Evolutionary conservation across 1,284 basidiomycete genomes (phyloP).

Genomic region (Leccinum angustisporum): DNA sequence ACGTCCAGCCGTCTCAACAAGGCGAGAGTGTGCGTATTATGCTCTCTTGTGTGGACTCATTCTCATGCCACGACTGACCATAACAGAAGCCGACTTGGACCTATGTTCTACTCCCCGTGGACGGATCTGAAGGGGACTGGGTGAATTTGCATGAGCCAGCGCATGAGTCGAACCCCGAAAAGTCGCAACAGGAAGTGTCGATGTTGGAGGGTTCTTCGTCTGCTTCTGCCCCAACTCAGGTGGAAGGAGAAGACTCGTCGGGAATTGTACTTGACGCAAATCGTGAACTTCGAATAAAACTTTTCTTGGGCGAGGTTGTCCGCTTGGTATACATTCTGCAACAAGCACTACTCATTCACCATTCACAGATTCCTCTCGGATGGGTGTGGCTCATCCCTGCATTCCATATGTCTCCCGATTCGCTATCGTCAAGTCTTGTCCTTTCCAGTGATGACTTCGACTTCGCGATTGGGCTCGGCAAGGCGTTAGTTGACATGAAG

Average conservation of each 20-base stretch:
- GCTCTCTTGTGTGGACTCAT: neutral
- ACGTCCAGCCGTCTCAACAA: conserved; percentile 9
- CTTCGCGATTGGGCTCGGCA: conserved; percentile 73
- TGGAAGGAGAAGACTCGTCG: conserved; percentile 10
- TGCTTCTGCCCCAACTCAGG: neutral
- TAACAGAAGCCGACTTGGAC: conserved; percentile 44
- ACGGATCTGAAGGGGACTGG: conserved; percentile 39
- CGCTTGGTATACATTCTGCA: neutral
- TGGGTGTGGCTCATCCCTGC: conserved; percentile 85
- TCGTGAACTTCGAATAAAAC: conserved; percentile 75
- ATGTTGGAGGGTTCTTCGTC: conserved; percentile 7
- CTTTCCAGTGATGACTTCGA: conserved; percentile 66
- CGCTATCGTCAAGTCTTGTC: conserved; percentile 30
- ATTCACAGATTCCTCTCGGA: conserved; percentile 65
- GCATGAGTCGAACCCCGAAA: conserved; percentile 19
- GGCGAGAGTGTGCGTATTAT: conserved; percentile 21
- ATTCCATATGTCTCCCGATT: conserved; percentile 60
- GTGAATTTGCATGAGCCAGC: conserved; percentile 41
- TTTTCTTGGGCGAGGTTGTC: conserved; percentile 70
- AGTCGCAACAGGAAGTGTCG: conserved; percentile 2
- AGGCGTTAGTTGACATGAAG: conserved; percentile 62
- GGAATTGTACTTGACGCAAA: conserved; percentile 66
- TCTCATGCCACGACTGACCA: conserved; percentile 1
- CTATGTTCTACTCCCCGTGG: conserved; percentile 43
- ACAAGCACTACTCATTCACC: conserved; percentile 3